Percentiles rank a stretch among this genome's conserved stretches.
Conservation (phyloP, 371 early-diverging fungal species). For the Mortierella sp. region DNA sequence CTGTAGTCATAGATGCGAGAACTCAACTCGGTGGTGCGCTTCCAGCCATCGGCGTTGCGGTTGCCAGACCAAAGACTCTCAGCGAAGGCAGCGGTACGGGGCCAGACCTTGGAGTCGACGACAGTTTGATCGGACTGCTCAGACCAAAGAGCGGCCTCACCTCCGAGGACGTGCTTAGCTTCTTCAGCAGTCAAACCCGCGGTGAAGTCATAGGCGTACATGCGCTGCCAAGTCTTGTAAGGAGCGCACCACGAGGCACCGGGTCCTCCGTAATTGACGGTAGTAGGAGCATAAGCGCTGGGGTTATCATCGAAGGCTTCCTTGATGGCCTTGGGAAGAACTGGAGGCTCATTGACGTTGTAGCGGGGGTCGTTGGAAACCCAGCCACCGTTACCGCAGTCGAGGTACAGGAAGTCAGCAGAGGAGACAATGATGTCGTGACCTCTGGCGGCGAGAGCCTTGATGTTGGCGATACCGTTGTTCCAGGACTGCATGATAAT, state of each 20-base stretch:
- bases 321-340: conserved; percentile 36
- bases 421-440: conserved; percentile 70
- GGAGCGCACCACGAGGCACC: conserved; percentile 86
- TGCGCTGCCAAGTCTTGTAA: conserved; percentile 86
- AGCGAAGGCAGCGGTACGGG: conserved; percentile 78
- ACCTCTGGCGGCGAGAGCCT: conserved; percentile 63
- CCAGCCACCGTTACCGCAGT: conserved; percentile 76
- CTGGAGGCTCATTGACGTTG: conserved; percentile 39
- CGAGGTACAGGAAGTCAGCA: conserved; percentile 74
- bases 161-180: conserved; percentile 64
- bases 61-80: conserved; percentile 84
- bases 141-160: conserved; percentile 79
- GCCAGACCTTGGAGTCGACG: conserved; percentile 78
- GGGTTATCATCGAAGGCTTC: conserved; percentile 42
- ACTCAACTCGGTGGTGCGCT: conserved; percentile 72
- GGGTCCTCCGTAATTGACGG: conserved; percentile 53
- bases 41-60: conserved; percentile 63
- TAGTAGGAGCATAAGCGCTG: conserved; percentile 24
- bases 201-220: conserved; percentile 79
- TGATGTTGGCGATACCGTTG: conserved; percentile 61
- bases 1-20: conserved; percentile 81
- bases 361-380: conserved; percentile 55
- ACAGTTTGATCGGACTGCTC: conserved; percentile 77
- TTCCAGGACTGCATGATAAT: conserved; percentile 73
- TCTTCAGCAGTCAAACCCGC: conserved; percentile 64